Percentiles rank a stretch among this genome's conserved stretches.
Evolutionary conservation across 345 rosid species (phyloP).

Genomic region (Salix arbutifolia): DNA sequence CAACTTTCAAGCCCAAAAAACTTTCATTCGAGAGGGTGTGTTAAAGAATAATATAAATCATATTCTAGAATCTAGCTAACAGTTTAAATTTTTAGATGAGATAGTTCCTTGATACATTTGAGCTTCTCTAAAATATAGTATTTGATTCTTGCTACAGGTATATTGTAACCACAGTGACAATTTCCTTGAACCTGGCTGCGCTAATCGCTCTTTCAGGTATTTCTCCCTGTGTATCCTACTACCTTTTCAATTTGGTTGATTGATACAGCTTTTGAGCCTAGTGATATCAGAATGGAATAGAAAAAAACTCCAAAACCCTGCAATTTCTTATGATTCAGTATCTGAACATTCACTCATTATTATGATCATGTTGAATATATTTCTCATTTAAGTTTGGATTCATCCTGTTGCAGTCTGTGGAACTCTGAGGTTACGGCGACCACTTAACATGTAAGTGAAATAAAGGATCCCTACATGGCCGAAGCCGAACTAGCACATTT

Average conservation of each 20-base stretch:
- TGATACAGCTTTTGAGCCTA: not conserved
- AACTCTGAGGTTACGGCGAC: slow-evolving; percentile 33
- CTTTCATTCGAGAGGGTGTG: too few relatives aligned
- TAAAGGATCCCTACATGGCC: not conserved
- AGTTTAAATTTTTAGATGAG: too few relatives aligned
- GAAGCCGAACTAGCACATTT: not conserved
- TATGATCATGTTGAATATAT: not conserved
- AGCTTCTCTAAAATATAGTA: not conserved
- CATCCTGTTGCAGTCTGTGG: slow-evolving; percentile 44
- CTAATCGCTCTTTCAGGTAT: slow-evolving; percentile 49
- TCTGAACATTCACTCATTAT: not conserved
- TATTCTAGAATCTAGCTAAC: too few relatives aligned
- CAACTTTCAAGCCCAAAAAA: too few relatives aligned
- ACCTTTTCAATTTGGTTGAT: not conserved
- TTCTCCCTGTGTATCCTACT: not conserved
- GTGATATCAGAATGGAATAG: not conserved
- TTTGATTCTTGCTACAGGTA: slow-evolving; percentile 36
- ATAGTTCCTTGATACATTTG: not conserved
- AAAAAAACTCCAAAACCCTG: not conserved
- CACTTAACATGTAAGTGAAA: slow-evolving; percentile 40
- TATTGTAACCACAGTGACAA: slow-evolving; percentile 35
- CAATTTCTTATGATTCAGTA: not conserved
- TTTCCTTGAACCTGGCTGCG: slow-evolving; percentile 47
- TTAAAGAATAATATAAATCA: too few relatives aligned
- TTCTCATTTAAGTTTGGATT: slow-evolving; percentile 4